Evolutionary conservation across 345 rosid genomes (phyloP).

Genomic region (Arabis alpina): DNA sequence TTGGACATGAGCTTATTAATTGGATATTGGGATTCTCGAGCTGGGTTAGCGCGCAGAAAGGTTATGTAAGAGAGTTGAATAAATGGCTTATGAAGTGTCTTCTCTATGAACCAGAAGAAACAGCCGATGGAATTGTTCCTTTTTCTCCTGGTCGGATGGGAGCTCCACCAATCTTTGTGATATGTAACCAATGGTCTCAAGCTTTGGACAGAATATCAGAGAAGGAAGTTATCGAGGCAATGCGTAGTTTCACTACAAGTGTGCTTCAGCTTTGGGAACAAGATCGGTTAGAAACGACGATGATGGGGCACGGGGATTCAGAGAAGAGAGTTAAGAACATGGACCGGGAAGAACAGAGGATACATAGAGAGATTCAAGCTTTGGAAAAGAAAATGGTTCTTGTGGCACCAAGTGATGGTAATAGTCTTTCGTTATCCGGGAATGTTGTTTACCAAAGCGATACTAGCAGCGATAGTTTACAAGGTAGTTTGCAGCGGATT

Average conservation of each 20-base stretch:
- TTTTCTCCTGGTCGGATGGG: conserved; percentile 95
- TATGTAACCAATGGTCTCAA: conserved; percentile 96
- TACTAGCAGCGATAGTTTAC: conserved; percentile 65
- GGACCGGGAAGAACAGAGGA: conserved; percentile 82
- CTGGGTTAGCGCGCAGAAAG: conserved; percentile 86
- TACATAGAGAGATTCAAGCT: conserved; percentile 90
- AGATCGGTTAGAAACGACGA: conserved; percentile 60
- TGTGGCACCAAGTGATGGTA: conserved; percentile 44
- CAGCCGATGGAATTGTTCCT: conserved; percentile 82
- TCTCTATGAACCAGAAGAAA: conserved; percentile 86
- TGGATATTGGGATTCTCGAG: conserved; percentile 75
- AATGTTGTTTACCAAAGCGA: conserved; percentile 72
- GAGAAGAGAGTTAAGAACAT: conserved; percentile 64
- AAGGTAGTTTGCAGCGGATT: conserved; percentile 67
- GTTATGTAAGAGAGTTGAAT: conserved; percentile 74
- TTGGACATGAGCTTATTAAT: conserved; percentile 75
- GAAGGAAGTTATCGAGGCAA: conserved; percentile 79
- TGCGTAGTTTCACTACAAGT: conserved; percentile 63
- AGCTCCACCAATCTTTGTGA: conserved; percentile 90
- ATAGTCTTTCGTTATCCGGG: conserved; percentile 42
- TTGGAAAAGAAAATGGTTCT: conserved; percentile 75
- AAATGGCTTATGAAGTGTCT: conserved; percentile 87
- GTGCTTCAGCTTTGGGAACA: conserved; percentile 86
- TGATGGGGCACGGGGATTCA: conserved; percentile 62
- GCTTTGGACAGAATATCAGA: conserved; percentile 79